Conservation (phyloP, 2,329 filamentous ascomycete genomes). For the Aquanectria penicillioides region DNA sequence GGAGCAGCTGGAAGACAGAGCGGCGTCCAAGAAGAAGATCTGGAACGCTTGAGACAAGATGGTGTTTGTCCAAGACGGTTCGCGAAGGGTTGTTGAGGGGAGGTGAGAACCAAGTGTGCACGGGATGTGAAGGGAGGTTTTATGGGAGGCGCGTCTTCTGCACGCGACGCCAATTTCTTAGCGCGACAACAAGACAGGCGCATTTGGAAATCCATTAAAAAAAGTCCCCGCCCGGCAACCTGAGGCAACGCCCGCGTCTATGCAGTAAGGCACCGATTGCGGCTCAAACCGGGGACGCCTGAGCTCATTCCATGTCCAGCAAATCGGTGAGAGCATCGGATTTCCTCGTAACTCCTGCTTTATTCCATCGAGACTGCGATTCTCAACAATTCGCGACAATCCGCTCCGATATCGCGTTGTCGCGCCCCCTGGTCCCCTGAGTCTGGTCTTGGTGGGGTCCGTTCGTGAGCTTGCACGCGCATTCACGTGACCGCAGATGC, state of each 20-base stretch:
- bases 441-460: constrained; percentile 27
- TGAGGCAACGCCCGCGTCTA: constrained; percentile 36
- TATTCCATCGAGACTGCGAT: not conserved
- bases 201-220: constrained; percentile 7
- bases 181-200: constrained; percentile 43
- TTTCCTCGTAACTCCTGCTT: constrained; percentile 4
- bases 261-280: constrained; percentile 22
- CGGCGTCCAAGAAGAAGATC: constrained; percentile 27
- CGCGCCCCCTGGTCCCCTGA: constrained; percentile 30
- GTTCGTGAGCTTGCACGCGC: constrained; percentile 27
- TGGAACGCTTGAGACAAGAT: constrained; percentile 27
- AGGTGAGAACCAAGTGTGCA: constrained; percentile 37
- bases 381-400: not conserved
- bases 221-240: constrained; percentile 38
- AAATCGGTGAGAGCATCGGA: not conserved
- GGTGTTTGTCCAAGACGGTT: constrained; percentile 23
- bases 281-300: not conserved
- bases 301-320: not conserved
- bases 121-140: constrained; percentile 45
- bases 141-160: constrained; percentile 49
- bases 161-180: constrained; percentile 48
- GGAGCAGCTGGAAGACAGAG: constrained; percentile 37
- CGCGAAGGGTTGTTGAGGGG: constrained; percentile 36
- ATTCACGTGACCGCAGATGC: constrained; percentile 34
- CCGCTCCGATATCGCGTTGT: constrained; percentile 27